These are phyloP conservation scores for Pelargonium myrrhifolium DNA, from an alignment of 441 rosid genomes.

Conservation along the genomic window DNA sequence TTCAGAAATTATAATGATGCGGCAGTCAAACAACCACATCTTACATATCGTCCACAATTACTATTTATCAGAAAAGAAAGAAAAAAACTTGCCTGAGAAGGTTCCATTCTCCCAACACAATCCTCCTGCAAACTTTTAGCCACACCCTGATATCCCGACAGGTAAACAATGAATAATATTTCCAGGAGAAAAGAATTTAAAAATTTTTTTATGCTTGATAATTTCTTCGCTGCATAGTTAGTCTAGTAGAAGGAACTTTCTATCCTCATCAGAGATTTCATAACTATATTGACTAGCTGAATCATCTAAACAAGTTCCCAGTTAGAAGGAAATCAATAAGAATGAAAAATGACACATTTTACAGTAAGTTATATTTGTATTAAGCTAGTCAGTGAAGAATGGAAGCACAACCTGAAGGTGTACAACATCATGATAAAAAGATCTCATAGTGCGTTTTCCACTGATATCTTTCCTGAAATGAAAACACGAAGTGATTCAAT, in stretches of 20 bases:
- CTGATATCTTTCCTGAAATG: slow-evolving; percentile 66
- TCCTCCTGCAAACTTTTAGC: slow-evolving; percentile 50
- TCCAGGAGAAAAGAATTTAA: neutral
- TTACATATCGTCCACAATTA: slow-evolving; percentile 7
- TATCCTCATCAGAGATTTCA: no score
- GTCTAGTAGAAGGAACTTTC: no score
- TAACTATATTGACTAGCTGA: no score
- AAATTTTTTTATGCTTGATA: neutral
- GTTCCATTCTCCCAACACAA: slow-evolving; percentile 47
- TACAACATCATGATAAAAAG: slow-evolving; percentile 64
- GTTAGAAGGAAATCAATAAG: neutral
- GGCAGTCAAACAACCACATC: slow-evolving; percentile 11
- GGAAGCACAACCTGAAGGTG: slow-evolving; percentile 61
- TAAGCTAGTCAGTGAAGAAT: slow-evolving; percentile 6
- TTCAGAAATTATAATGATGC: slow-evolving; percentile 4
- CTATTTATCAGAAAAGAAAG: slow-evolving; percentile 6
- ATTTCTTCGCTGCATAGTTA: no score
- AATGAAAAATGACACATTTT: neutral
- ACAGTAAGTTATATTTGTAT: neutral
- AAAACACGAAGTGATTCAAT: slow-evolving; percentile 4
- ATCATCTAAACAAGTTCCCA: neutral
- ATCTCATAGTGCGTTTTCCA: slow-evolving; percentile 60
- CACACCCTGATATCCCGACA: slow-evolving; percentile 46
- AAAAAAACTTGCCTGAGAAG: slow-evolving; percentile 42
- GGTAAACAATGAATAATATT: slow-evolving; percentile 6